Base-by-base conservation (phyloP, 202 grass and related monocot genomes). In the Musa balbisiana region DNA sequence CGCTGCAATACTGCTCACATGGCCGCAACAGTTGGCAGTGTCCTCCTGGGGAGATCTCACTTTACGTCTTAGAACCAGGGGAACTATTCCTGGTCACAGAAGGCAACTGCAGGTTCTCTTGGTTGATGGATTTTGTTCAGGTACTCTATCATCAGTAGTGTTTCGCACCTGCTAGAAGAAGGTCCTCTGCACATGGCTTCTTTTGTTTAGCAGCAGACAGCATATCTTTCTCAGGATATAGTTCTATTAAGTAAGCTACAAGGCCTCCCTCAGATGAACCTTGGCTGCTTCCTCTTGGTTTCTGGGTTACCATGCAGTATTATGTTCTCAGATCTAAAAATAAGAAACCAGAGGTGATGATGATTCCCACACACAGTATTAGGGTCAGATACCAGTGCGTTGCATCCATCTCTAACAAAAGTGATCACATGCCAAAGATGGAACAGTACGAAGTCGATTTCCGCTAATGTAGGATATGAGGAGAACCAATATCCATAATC, bases 141-240 rank as follows among this genome's bases (percentile, higher is more conserved):
- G 63, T 66, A 5, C 43, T 43, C 66, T 9, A n/a, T 52, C 11
- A 51, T 51, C 19, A 51, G 11, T 50, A 51, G 11, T 20, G 8
- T 51, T 51, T 49, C 19, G 67, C 49, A 70, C 20, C 52, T 17
- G 56, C 52, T 25, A 25, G 52, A 54, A 55, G 52, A 73, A 74
- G 53, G 11, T 26, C 52, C 15, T 11, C 52, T 58, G 22, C 72
- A 56, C 72, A 74, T 74, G 72, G 72, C 25, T 29, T 43, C 53
- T 11, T 74, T 74, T 74, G 23, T 55, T 55, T 26, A 56, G 27
- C 13, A 56, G 72, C 72, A 74, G 72, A 74, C 72, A 74, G 6
- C 22, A 74, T 58, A 74, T 74, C 53, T 74, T 19, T 11, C 6
- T 29, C 52, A 13, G 24, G 52, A 74, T 74, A 56, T 74, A 22